A percentile compares a stretch with the other conserved stretches of the same genome.
phyloP scores from a whole-genome alignment of 306 rosid genomes.

The Ceratonia siliqua region DNA sequence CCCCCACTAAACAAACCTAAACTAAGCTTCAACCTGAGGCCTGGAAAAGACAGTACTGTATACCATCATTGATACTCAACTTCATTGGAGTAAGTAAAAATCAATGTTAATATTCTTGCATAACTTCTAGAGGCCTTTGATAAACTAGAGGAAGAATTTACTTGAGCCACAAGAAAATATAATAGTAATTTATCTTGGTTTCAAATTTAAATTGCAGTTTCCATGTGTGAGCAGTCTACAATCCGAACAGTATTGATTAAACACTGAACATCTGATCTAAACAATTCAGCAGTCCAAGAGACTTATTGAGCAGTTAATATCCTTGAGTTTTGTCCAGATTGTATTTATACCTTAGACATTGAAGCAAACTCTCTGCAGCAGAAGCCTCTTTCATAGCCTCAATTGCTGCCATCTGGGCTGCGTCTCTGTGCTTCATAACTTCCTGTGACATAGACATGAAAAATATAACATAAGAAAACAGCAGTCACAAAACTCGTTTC shows the following conservation, averaged over 20 bases:
- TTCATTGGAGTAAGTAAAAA: neutral
- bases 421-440: constrained; percentile 89
- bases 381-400: constrained; percentile 98
- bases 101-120: neutral
- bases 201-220: constrained; percentile 14
- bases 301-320: constrained; percentile 23
- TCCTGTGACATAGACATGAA: constrained; percentile 54
- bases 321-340: neutral
- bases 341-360: constrained; percentile 75
- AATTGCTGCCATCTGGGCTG: constrained; percentile 85
- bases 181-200: constrained; percentile 14
- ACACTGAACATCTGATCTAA: neutral
- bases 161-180: neutral
- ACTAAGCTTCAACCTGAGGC: neutral
- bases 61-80: neutral
- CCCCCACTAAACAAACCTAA: neutral
- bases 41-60: neutral
- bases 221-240: constrained; percentile 1
- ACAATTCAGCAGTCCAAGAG: constrained; percentile 20
- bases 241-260: neutral
- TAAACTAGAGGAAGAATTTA: neutral
- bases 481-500: constrained; percentile 8
- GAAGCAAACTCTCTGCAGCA: constrained; percentile 82
- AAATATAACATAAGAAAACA: constrained; percentile 24
- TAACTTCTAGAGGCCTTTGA: constrained; percentile 4